Conservation (phyloP, 2,329 filamentous ascomycete species). For the Diaporthe velutina region DNA sequence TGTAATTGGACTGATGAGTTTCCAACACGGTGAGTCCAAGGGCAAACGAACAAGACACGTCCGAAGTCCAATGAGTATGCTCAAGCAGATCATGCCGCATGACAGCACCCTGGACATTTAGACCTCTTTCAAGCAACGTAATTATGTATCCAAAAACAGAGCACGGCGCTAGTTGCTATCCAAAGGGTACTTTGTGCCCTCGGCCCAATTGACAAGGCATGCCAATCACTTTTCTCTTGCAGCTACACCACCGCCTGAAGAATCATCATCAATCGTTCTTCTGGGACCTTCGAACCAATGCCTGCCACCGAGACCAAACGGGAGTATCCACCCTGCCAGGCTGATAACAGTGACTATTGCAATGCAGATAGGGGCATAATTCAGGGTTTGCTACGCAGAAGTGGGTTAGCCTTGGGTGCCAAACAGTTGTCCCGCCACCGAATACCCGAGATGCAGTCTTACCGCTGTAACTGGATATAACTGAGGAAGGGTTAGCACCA, state of each 20-base stretch:
- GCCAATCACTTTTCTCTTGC: neutral
- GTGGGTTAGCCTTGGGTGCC: neutral
- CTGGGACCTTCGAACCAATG: slow-evolving; percentile 54
- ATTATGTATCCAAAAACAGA: neutral
- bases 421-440: neutral
- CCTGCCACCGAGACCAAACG: slow-evolving; percentile 49
- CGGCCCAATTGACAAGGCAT: neutral
- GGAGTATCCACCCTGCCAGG: slow-evolving; percentile 52
- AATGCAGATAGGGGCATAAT: slow-evolving; percentile 55
- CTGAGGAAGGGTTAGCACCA: slow-evolving; percentile 53
- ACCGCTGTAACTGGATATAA: slow-evolving; percentile 51
- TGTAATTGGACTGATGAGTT: too few relatives aligned
- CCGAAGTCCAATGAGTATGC: too few relatives aligned
- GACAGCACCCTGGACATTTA: neutral
- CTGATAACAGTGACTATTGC: slow-evolving; percentile 51
- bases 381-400: slow-evolving; percentile 47
- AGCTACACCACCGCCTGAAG: neutral
- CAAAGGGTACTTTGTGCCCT: neutral
- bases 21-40: too few relatives aligned
- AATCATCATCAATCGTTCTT: slow-evolving; percentile 48
- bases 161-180: neutral
- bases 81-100: too few relatives aligned
- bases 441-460: neutral
- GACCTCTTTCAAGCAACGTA: neutral
- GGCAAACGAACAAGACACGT: too few relatives aligned